Evolutionary conservation across 2,329 filamentous ascomycete species (phyloP), one percentile per base, ranked within the genome.

Genomic region (Colletotrichum tropicale): DNA sequence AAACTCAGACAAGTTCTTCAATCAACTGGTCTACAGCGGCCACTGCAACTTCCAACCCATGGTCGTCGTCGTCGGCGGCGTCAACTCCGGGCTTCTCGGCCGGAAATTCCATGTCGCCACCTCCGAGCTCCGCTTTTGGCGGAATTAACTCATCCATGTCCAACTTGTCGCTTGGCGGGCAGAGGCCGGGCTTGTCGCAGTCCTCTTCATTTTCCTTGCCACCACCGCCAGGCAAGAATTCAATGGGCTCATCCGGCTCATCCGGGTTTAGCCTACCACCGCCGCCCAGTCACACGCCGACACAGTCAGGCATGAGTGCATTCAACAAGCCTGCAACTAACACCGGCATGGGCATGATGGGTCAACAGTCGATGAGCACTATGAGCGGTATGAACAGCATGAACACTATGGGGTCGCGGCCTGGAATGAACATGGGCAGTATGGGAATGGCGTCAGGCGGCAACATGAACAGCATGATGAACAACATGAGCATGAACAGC

Each of bases 181-280:
- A 84, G 62, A 83, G 86, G 69, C 86, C 85, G 2, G 74, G 81
- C 15, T 78, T 87, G 71, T 81, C 76, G 28, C 80, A 81, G 43
- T 83, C 84, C 13, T 87, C 88, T 5, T 89, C 90, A 0, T 93
- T 93, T 80, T 92, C 91, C 2, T 83, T 93, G 18, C 87, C 91
- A 8, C 91, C 91, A 6, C 90, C 91, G 2, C 88, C 91, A 13
- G 80, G 84, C 16, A 80, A 80, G 36, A 80, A 78, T 36, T 80
- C 77, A 13, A 77, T 77, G 30, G 64, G 66, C 36, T 71, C 77
- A 12, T 78, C 80, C 16, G 77, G 82, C 1, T 71, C 84, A 3
- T 84, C 87, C 1, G 82, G 85, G 2, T 91, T 91, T 79, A 86
- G 88, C 71, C 83, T 91, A 26, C 83, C 86, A 7, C 86, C 88